These are phyloP conservation scores for Fusarium luffae DNA, from an alignment of 2,329 filamentous ascomycete species.

Conservation along the genomic window DNA sequence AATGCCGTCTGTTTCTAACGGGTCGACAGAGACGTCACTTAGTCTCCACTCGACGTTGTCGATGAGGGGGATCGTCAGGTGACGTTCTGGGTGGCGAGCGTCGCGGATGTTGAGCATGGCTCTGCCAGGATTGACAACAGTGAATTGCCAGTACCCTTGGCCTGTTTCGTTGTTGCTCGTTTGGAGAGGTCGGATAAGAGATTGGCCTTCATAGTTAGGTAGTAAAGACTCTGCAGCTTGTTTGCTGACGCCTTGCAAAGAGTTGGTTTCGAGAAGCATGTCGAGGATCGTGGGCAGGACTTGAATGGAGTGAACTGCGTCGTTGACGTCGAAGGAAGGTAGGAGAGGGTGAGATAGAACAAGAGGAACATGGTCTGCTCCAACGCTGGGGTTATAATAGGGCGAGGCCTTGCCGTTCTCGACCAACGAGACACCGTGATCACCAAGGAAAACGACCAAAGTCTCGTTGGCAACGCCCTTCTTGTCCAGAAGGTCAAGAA, in stretches of 20 bases:
- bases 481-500: constrained; percentile 47
- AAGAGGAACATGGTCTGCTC: constrained; percentile 47
- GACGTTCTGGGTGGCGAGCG: constrained; percentile 45
- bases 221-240: constrained; percentile 41
- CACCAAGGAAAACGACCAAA: constrained; percentile 48
- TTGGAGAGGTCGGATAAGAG: constrained; percentile 42
- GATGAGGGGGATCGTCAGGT: constrained; percentile 47
- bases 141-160: constrained; percentile 49
- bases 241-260: constrained; percentile 36
- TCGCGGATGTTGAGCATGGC: constrained; percentile 50
- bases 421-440: constrained; percentile 50
- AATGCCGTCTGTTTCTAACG: constrained; percentile 40
- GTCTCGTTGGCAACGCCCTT: constrained; percentile 50
- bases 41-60: constrained; percentile 50
- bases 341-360: constrained; percentile 49
- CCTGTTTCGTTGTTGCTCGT: constrained; percentile 32
- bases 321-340: constrained; percentile 44
- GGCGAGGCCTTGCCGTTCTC: constrained; percentile 47
- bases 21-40: constrained; percentile 44
- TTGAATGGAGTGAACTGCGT: constrained; percentile 47
- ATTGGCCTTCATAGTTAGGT: constrained; percentile 49
- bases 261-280: constrained; percentile 47
- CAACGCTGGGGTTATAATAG: constrained; percentile 49
- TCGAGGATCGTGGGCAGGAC: constrained; percentile 50
- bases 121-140: constrained; percentile 49